Base-by-base conservation (phyloP, 1,139 yeast species). In the Yueomyces sp. region DNA sequence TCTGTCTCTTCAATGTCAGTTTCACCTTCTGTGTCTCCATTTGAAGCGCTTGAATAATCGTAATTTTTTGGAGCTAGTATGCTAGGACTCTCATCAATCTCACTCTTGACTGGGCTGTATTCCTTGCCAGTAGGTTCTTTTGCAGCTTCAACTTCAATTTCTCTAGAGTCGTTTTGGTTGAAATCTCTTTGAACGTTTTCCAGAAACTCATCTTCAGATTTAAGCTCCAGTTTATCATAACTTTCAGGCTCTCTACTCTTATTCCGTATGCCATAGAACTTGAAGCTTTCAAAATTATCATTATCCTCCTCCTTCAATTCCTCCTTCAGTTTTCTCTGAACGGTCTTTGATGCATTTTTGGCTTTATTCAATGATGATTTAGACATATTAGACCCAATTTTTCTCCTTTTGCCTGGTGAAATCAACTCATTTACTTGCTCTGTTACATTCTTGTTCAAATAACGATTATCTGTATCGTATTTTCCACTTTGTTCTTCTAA, bases 401-500 rank as follows among this genome's bases (percentile, higher is more conserved):
- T 41, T 39, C 43, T 46, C 32, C 54, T 46, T 41, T 51, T 56
- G 2, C 58, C 57, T 9, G 60, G 60, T 2, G 60, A 56, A 30
- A 50, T 53, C 37, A 57, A 42, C 29, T 47, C 46, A 2, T 49
- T 42, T 1, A 55, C 51, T 11, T 48, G 48, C 4, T 48, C 41
- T 3, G 38, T 44, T 2, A 56, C 50, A 38, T 52, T 39, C 12
- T 40, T 44, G 40, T 55, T 54, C 3, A 56, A 46, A 3, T 49
- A 36, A 7, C 46, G 47, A 6, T 50, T 43, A 41, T 56, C 60
- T 3, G 38, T 44, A 19, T 44, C 42, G 6, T 31, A 30, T 37
- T 37, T 38, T n/a, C 36, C 36, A 28, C 43, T 37, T 11, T 29
- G 27, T 7, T 36, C 37, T 33, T 47, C 39, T 33, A 49, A 42